Conservation (phyloP, 179 eudicot species). For the Heliamphora pulchella region DNA sequence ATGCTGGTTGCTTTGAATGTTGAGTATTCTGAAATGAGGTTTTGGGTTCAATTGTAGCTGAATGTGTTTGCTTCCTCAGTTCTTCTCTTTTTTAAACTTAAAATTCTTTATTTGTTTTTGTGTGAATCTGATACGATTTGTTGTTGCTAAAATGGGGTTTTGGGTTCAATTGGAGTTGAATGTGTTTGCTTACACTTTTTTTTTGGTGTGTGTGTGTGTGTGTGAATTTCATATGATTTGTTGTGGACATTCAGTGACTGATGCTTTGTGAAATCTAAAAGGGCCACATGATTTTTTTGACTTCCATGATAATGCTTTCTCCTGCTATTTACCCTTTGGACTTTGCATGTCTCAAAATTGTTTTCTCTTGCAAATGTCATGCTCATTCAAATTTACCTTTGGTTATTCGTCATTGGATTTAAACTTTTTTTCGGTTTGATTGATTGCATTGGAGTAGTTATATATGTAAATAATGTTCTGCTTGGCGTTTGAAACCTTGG, state of each 20-base stretch:
- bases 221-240: not conserved
- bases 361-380: not conserved
- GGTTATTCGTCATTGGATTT: not conserved
- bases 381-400: not conserved
- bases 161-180: constrained; percentile 14
- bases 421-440: not conserved
- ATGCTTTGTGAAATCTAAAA: not conserved
- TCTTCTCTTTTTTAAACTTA: not conserved
- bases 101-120: no score
- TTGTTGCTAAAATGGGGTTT: constrained; percentile 16
- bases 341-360: not conserved
- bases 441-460: not conserved
- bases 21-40: not conserved
- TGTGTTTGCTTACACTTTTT: not conserved
- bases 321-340: not conserved
- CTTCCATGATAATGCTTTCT: not conserved
- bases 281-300: not conserved
- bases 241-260: not conserved
- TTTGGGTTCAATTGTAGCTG: constrained; percentile 10
- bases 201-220: not conserved
- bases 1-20: not conserved
- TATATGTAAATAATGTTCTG: not conserved
- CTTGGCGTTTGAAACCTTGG: not conserved
- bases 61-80: constrained; percentile 1
- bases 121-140: not conserved